Percentiles rank a stretch among this genome's conserved stretches.
phyloP scores from a whole-genome alignment of 352 stramenopile genomes.

The Globisporangium barbulae region DNA sequence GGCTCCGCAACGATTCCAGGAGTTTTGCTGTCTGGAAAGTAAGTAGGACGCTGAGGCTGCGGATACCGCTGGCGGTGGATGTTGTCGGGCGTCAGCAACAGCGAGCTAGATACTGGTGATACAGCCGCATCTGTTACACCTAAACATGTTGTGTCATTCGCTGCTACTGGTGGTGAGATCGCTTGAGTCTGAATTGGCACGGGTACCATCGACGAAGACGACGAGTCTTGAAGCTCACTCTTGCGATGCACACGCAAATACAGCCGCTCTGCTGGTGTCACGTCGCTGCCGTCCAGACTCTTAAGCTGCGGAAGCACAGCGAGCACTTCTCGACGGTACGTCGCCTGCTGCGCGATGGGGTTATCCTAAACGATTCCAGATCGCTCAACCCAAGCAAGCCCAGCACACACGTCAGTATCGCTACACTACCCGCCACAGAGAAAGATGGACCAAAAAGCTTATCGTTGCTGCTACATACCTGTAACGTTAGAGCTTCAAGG shows the following conservation, averaged over 20 bases:
- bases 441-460: too few species aligned
- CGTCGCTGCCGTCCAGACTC: slow-evolving; percentile 35
- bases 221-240: slow-evolving; percentile 19
- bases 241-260: slow-evolving; percentile 50
- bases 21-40: neutral
- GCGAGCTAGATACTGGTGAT: slow-evolving; percentile 11
- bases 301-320: slow-evolving; percentile 51
- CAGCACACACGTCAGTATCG: neutral
- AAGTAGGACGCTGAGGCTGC: neutral
- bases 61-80: neutral
- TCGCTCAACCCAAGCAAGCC: neutral
- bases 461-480: slow-evolving; percentile 16
- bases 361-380: slow-evolving; percentile 34
- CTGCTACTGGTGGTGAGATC: neutral
- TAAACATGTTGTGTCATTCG: neutral
- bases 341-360: slow-evolving; percentile 31
- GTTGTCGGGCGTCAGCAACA: slow-evolving; percentile 13
- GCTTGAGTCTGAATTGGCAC: slow-evolving; percentile 1
- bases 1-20: neutral
- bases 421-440: too few species aligned
- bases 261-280: slow-evolving; percentile 51
- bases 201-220: slow-evolving; percentile 6
- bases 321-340: slow-evolving; percentile 53
- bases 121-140: slow-evolving; percentile 1
- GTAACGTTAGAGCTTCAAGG: slow-evolving; percentile 40